Conservation (phyloP, 768 basidiomycete genomes). For the Saitozyma sp. region DNA sequence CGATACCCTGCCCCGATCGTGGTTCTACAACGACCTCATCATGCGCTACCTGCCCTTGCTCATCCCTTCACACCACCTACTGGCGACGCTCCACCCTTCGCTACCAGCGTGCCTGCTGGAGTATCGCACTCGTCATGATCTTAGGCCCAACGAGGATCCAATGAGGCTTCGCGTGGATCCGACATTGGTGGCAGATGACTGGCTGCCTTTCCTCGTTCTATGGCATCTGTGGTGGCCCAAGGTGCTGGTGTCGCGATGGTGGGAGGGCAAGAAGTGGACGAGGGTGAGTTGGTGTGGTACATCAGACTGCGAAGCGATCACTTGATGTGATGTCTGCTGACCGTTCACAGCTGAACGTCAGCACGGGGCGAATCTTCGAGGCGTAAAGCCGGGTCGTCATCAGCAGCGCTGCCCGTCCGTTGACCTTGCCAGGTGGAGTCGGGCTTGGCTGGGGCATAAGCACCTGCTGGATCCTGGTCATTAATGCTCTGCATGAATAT, state of each 20-base stretch:
- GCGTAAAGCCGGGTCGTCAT: conserved; percentile 13
- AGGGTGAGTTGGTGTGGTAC: conserved; percentile 30
- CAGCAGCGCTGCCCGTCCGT: neutral
- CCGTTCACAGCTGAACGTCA: conserved; percentile 34
- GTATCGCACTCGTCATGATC: neutral
- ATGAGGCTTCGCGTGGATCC: conserved; percentile 41
- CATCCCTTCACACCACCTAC: conserved; percentile 23
- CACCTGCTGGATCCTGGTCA: too few species aligned
- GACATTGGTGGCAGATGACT: conserved; percentile 48
- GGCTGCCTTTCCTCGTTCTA: conserved; percentile 48
- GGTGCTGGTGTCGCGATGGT: conserved; percentile 37
- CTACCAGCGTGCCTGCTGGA: conserved; percentile 28
- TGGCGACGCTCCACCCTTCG: conserved; percentile 37
- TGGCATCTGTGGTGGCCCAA: conserved; percentile 49
- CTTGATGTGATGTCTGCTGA: neutral
- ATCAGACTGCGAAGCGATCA: neutral
- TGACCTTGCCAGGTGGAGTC: too few species aligned
- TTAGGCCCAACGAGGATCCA: conserved; percentile 29
- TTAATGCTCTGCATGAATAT: neutral
- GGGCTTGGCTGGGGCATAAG: too few species aligned
- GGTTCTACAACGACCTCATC: conserved; percentile 47
- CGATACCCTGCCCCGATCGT: conserved; percentile 34
- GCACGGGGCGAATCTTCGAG: conserved; percentile 42
- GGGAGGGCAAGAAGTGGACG: conserved; percentile 47
- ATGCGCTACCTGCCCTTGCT: conserved; percentile 39